Base-by-base conservation (phyloP, 345 rosid species). In the Hibiscus syriacus region DNA sequence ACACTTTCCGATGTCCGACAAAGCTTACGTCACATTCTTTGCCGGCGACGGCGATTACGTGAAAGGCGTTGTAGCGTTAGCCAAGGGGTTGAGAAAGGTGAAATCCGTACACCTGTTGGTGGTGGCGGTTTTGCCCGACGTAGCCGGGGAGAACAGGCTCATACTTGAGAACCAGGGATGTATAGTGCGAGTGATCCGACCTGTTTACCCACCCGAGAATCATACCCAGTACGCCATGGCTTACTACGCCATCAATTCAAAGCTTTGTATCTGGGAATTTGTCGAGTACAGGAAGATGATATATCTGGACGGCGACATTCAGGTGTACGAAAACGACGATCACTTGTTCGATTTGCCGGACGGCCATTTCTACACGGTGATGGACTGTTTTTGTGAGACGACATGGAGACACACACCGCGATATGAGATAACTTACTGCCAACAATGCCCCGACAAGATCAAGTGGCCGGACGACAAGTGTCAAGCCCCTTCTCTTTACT, bases 261-360 rank as follows among this genome's bases (percentile, higher is more conserved):
- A 92, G 71, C 92, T 92, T 27, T 89, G 95, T 25, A 86, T 92
- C 16, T 92, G 98, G 96, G 82, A 92, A 96, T 89, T 89, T 52
- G 90, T 80, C 77, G 48, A 41, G n/a, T 41, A 41, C 1, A 41
- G 48, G 11, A 41, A 41, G 14, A 41, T 41, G 48, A 3, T 41
- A 13, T 41, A 41, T 5, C 48, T 13, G n/a, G n/a, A 41, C n/a
- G 48, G 48, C 3, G 48, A 41, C 48, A 41, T 43, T 11, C 48
- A 43, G 1, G 14, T 13, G 13, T 43, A 13, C 4, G 48, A 43
- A 3, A 43, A 43, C 48, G 13, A 11, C 4, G 48, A 43, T 43
- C 48, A 43, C 48, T 13, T 43, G 16, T 43, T 43, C 13, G 17
- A 43, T 43, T 43, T 3, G 17, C 48, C 17, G 1, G 16, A 12